These are phyloP conservation scores for Dysphania ambrosioides DNA, from an alignment of 148 eudicot genomes.

Conservation along the genomic window DNA sequence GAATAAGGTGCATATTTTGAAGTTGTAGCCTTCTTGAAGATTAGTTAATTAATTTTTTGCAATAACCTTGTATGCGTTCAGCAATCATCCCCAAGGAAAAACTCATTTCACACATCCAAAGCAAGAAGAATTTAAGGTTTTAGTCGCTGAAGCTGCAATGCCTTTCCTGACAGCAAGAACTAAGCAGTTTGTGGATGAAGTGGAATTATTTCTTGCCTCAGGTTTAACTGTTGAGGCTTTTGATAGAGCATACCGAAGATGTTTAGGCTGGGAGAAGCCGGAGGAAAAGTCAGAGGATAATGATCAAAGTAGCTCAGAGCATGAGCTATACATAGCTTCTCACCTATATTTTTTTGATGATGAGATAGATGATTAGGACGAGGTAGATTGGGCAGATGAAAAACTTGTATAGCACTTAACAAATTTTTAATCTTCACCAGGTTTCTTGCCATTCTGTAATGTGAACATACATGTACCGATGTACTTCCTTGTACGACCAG, in stretches of 20 bases:
- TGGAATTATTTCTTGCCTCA: constrained; percentile 72
- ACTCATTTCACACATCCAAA: constrained; percentile 29
- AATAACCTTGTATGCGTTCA: constrained; percentile 27
- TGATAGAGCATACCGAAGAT: constrained; percentile 55
- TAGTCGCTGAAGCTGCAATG: constrained; percentile 55
- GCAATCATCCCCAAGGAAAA: constrained; percentile 37
- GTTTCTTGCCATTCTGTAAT: neutral
- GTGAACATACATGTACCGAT: neutral
- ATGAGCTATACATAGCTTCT: constrained; percentile 29
- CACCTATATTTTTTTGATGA: constrained; percentile 50
- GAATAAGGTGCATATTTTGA: neutral
- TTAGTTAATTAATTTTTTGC: neutral
- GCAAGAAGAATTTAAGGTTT: constrained; percentile 49
- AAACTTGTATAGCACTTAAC: neutral
- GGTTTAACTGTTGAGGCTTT: constrained; percentile 70
- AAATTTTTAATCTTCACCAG: neutral
- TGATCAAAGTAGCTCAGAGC: constrained; percentile 31
- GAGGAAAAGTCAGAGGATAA: constrained; percentile 33
- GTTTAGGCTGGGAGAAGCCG: constrained; percentile 53
- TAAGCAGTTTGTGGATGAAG: constrained; percentile 57
- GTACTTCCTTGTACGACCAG: neutral
- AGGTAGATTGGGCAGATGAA: constrained; percentile 27
- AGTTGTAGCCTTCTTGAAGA: neutral
- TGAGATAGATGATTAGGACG: constrained; percentile 56
- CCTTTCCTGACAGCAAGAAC: constrained; percentile 72